Evolutionary conservation across 352 stramenopile genomes (phyloP).

Genomic region (Pythium folliculosum): DNA sequence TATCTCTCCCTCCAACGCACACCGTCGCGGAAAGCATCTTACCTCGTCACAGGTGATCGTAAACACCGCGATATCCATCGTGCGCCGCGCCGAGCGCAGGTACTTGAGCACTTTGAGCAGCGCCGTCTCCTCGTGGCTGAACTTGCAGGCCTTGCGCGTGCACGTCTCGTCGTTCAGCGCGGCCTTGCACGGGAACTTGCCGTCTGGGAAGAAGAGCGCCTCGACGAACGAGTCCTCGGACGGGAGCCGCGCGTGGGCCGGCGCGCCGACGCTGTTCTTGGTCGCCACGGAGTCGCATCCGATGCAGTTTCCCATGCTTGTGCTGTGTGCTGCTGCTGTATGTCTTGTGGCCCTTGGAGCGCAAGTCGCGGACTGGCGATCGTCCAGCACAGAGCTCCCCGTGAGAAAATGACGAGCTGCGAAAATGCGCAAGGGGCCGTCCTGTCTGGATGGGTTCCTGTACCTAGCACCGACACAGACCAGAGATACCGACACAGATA

Average conservation of each 20-base stretch:
- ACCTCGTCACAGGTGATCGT: constrained; percentile 78
- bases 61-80: constrained; percentile 74
- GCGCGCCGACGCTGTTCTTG: constrained; percentile 1
- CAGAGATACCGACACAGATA: constrained; percentile 7
- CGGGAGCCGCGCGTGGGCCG: constrained; percentile 12
- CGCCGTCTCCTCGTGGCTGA: constrained; percentile 62
- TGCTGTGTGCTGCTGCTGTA: not conserved
- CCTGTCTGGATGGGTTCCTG: not conserved
- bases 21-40: not conserved
- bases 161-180: constrained; percentile 48
- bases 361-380: not conserved
- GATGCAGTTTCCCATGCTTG: constrained; percentile 65
- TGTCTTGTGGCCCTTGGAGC: not conserved
- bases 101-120: constrained; percentile 56
- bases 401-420: constrained; percentile 7
- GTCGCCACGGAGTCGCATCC: constrained; percentile 21
- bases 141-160: constrained; percentile 68
- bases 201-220: constrained; percentile 75
- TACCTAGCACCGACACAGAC: constrained; percentile 12
- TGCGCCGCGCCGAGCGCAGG: constrained; percentile 43
- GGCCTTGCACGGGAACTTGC: constrained; percentile 58
- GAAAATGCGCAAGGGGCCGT: constrained; percentile 22
- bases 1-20: not conserved
- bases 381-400: not conserved
- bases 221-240: constrained; percentile 64